These are phyloP conservation scores for Ascochyta fabae DNA, from an alignment of 2,329 filamentous ascomycete genomes.

Conservation along the genomic window DNA sequence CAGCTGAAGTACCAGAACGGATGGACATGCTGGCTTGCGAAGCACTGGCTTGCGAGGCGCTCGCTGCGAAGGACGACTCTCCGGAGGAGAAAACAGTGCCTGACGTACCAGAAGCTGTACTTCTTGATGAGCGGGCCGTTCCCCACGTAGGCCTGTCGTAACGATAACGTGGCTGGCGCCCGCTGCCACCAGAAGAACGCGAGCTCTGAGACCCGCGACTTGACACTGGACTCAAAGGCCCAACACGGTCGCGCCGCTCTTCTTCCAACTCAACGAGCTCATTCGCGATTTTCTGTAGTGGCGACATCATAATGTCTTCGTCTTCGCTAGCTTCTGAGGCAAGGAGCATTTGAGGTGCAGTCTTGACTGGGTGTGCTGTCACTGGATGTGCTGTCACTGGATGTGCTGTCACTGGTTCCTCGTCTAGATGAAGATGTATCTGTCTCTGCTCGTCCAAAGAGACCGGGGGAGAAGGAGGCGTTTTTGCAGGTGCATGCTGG, in stretches of 20 bases:
- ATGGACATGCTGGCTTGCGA: slow-evolving; percentile 64
- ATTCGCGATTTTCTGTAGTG: slow-evolving; percentile 75
- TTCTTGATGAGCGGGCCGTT: slow-evolving; percentile 38
- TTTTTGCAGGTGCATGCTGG: slow-evolving; percentile 79
- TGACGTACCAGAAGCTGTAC: slow-evolving; percentile 53
- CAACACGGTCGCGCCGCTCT: slow-evolving; percentile 67
- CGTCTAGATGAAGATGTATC: slow-evolving; percentile 29
- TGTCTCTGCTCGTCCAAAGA: slow-evolving; percentile 75
- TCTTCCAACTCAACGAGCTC: slow-evolving; percentile 70
- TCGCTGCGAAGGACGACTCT: slow-evolving; percentile 57
- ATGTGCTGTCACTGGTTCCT: slow-evolving; percentile 41
- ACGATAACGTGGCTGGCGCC: slow-evolving; percentile 52
- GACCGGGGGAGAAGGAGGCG: slow-evolving; percentile 82
- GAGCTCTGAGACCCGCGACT: slow-evolving; percentile 68
- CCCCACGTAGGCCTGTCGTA: slow-evolving; percentile 52
- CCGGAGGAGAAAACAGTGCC: slow-evolving; percentile 73
- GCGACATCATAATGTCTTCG: slow-evolving; percentile 66
- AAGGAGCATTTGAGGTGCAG: slow-evolving; percentile 43
- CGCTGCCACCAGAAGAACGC: slow-evolving; percentile 57
- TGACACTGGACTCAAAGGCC: slow-evolving; percentile 71
- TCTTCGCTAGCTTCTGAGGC: slow-evolving; percentile 74
- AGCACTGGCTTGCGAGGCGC: slow-evolving; percentile 55
- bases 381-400: slow-evolving; percentile 43
- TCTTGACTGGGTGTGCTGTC: slow-evolving; percentile 37
- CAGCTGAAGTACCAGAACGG: slow-evolving; percentile 57